Evolutionary conservation across 177 flowering plant genomes (phyloP), one percentile per base, ranked within the genome.

Genomic region (Telopea speciosissima): DNA sequence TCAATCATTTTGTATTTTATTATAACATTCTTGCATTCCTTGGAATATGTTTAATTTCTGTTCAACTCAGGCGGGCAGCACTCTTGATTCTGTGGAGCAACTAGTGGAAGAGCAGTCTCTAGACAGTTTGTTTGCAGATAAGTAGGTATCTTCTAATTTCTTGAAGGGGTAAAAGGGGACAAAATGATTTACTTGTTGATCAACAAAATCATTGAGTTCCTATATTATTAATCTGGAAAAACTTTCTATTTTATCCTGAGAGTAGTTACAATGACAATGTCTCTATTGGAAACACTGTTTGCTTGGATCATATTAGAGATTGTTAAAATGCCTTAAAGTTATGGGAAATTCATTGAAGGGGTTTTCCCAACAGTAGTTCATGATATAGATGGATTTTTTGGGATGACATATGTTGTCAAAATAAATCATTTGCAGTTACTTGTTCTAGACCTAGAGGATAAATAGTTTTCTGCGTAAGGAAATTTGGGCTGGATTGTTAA

Each of bases 1-100:
- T 42, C 49, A 22, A 52, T 63, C 28, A 54, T 49, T 28, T 31
- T 68, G 36, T 61, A 54, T 67, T 16, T 49, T 68, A 36, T 23
- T 23, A 45, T 66, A 56, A 13, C 11, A 12, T 28, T 70, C 42
- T 25, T n/a, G 8, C 49, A 8, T 67, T 33, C 14, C 44, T 28
- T 62, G 24, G 11, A 54, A 45, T 28, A 54, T 73, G 19, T 62
- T 16, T 12, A 58, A 12, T 42, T 72, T 61, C 63, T 56, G 42
- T 62, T 68, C 24, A 5, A 72, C 67, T 75, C 82, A 90, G 96
- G 88, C 85, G 68, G 87, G 86, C 72, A 67, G 72, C 5, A 70
- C 71, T 77, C 87, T 90, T 72, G 89, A 86, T 80, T 81, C 73
- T 8, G 82, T 89, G 58, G 96, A 90, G 80, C 83, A 86, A 79